phyloP scores from a whole-genome alignment of 164 flowering plant genomes.

The Platanus orientalis region DNA sequence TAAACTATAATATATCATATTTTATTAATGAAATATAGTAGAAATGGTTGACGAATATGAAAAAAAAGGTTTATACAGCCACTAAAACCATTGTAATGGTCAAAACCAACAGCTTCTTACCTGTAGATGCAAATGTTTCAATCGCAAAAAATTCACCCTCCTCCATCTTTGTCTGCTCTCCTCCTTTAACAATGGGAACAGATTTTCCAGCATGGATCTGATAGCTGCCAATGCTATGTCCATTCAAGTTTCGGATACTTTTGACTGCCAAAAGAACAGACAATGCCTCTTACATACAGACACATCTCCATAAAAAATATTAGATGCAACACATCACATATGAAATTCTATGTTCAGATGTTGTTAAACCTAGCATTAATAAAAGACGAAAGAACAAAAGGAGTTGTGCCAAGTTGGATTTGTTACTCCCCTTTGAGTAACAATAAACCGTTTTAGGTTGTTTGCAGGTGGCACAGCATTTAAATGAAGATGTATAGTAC shows the following conservation, averaged over 20 bases:
- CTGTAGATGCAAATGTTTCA: constrained; percentile 96
- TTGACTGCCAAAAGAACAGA: constrained; percentile 58
- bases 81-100: not conserved
- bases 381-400: not conserved
- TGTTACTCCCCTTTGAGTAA: too few species aligned
- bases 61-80: too few species aligned
- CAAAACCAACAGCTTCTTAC: constrained; percentile 23
- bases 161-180: constrained; percentile 99
- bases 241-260: constrained; percentile 94
- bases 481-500: too few species aligned
- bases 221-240: constrained; percentile 91
- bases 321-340: not conserved
- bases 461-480: too few species aligned
- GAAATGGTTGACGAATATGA: too few species aligned
- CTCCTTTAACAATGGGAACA: constrained; percentile 97
- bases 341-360: not conserved
- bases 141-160: constrained; percentile 99
- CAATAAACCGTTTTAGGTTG: too few species aligned
- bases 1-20: too few species aligned
- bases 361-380: too few species aligned
- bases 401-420: not conserved
- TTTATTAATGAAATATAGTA: too few species aligned
- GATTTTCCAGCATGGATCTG: constrained; percentile 99
- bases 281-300: not conserved
- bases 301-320: not conserved